Percentiles rank a stretch among this genome's conserved stretches.
Conservation (phyloP, 2,329 filamentous ascomycete species). For the Cladosporium colombiae region DNA sequence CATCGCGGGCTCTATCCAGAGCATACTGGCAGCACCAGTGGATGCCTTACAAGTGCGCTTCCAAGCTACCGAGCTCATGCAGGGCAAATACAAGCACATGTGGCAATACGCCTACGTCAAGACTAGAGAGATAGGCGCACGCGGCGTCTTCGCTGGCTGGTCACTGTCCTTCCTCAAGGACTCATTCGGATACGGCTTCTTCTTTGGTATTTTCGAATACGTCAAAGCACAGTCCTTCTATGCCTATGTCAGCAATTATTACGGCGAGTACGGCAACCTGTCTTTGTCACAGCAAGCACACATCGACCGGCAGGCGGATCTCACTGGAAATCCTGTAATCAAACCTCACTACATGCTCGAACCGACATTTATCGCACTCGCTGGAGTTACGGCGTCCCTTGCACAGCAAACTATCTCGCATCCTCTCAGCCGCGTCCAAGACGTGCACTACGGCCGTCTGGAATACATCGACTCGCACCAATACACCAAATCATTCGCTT, state of each 20-base stretch:
- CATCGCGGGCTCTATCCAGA: conserved; percentile 68
- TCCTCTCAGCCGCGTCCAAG: conserved; percentile 69
- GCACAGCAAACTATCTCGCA: conserved; percentile 70
- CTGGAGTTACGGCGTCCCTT: conserved; percentile 68
- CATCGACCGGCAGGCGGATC: conserved; percentile 32
- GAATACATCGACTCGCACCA: conserved; percentile 67
- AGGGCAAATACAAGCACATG: conserved; percentile 66
- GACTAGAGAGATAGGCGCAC: conserved; percentile 68
- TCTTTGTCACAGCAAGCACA: conserved; percentile 37
- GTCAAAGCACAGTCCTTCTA: conserved; percentile 75
- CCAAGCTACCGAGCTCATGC: conserved; percentile 62
- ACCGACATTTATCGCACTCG: conserved; percentile 68
- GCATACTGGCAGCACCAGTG: conserved; percentile 70
- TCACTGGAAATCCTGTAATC: conserved; percentile 54
- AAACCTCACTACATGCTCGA: conserved; percentile 75
- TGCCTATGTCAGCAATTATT: conserved; percentile 69
- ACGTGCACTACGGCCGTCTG: conserved; percentile 71
- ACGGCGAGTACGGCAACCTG: conserved; percentile 49
- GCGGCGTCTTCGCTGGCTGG: conserved; percentile 75
- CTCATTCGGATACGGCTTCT: conserved; percentile 66
- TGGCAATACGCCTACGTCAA: conserved; percentile 70
- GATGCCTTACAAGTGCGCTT: conserved; percentile 76
- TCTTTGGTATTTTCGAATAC: conserved; percentile 76
- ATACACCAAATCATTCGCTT: conserved; percentile 43
- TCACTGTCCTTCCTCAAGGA: conserved; percentile 69